phyloP scores from a whole-genome alignment of 179 eudicot genomes.

The Amaranthus tricolor region DNA sequence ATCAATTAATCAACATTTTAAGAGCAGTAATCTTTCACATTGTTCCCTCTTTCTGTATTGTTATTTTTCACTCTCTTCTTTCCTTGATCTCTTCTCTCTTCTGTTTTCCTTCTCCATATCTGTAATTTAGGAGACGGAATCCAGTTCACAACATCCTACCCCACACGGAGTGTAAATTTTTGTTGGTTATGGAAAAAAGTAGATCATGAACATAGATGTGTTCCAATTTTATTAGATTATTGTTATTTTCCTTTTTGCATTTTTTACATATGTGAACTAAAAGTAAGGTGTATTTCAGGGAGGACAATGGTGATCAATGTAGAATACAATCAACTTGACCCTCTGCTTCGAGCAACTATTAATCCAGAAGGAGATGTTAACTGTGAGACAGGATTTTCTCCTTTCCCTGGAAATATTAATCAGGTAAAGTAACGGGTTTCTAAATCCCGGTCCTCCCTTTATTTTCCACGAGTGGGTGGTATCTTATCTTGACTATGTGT shows the following conservation, averaged over 20 bases:
- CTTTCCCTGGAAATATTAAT: constrained; percentile 97
- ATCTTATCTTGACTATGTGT: neutral
- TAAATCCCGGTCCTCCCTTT: neutral
- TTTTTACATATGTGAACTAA: neutral
- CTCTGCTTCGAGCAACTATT: constrained; percentile 82
- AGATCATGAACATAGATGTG: neutral
- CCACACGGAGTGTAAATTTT: neutral
- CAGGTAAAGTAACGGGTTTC: constrained; percentile 45
- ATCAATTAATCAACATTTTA: no score
- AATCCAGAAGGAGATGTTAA: constrained; percentile 93
- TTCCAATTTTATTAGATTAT: neutral
- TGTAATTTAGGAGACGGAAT: no score
- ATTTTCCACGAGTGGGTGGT: neutral
- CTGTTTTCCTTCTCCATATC: no score
- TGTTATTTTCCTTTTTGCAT: neutral
- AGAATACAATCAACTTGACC: constrained; percentile 98
- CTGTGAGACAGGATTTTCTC: constrained; percentile 90
- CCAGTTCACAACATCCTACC: no score
- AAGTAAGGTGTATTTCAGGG: constrained; percentile 42
- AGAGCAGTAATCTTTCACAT: no score
- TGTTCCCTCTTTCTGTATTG: no score
- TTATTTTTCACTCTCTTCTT: no score
- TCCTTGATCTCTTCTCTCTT: no score
- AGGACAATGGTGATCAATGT: constrained; percentile 96
- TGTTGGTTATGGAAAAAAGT: neutral